Evolutionary conservation across 352 stramenopile species (phyloP).

Genomic region (Phytophthora ramorum): DNA sequence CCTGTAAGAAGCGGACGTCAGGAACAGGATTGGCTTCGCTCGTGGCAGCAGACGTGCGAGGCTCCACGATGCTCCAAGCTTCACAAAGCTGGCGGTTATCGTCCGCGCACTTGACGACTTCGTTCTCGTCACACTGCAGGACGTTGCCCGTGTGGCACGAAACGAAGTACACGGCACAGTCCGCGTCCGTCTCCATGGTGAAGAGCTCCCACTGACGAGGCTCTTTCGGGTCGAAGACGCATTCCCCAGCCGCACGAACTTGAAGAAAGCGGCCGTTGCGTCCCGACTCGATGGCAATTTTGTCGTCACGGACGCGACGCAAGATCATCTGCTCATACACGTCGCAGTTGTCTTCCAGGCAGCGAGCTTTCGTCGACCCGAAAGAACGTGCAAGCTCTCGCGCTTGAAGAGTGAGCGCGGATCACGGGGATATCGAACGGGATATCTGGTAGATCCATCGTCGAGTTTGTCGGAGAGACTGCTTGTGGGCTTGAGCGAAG

Average conservation of each 20-base stretch:
- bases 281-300: conserved; percentile 38
- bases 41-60: neutral
- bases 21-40: neutral
- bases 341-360: conserved; percentile 33
- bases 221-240: conserved; percentile 39
- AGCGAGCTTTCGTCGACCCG: conserved; percentile 44
- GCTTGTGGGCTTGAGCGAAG: conserved; percentile 8
- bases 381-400: conserved; percentile 39
- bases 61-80: conserved; percentile 37
- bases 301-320: conserved; percentile 36
- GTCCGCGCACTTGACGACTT: conserved; percentile 32
- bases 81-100: conserved; percentile 24
- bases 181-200: conserved; percentile 38
- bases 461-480: neutral
- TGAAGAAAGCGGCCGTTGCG: conserved; percentile 37
- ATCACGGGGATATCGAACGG: conserved; percentile 40
- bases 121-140: conserved; percentile 30
- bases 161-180: conserved; percentile 37
- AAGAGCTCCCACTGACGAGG: conserved; percentile 41
- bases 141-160: conserved; percentile 38
- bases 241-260: conserved; percentile 34
- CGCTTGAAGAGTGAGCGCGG: conserved; percentile 21
- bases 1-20: conserved; percentile 8
- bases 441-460: conserved; percentile 41
- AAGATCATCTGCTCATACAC: conserved; percentile 40